phyloP scores from a whole-genome alignment of 192 early-diverging fungal genomes.

The Podila epigama region DNA sequence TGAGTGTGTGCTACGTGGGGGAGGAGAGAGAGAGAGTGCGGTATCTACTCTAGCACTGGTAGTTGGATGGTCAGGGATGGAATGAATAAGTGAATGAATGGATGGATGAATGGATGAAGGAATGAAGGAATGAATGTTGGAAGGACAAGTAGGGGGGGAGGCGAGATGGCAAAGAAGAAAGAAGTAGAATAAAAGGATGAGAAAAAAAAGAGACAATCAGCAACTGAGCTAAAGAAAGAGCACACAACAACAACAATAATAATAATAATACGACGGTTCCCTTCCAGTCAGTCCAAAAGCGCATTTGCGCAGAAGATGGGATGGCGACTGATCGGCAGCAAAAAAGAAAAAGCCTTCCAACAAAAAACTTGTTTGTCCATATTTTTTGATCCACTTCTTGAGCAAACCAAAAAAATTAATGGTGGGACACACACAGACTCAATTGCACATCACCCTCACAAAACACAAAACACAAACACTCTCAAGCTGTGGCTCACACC shows the following conservation, averaged over 20 bases:
- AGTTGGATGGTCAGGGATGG: not conserved
- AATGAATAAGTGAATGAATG: not conserved
- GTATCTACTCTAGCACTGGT: too few species aligned
- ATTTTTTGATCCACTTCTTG: too few species aligned
- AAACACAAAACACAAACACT: not conserved
- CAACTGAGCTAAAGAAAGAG: too few species aligned
- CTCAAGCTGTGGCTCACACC: too few species aligned
- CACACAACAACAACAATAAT: too few species aligned
- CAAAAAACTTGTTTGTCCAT: not conserved
- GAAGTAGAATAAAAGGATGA: not conserved
- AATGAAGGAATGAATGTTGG: not conserved
- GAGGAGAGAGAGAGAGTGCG: not conserved
- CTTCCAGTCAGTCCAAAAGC: too few species aligned
- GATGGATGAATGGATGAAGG: not conserved
- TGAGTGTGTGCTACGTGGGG: not conserved
- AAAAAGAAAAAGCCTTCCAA: not conserved
- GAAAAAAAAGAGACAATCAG: not conserved
- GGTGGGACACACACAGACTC: not conserved
- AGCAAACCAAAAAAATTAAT: not conserved
- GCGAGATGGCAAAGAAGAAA: not conserved
- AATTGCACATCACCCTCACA: not conserved
- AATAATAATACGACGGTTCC: too few species aligned
- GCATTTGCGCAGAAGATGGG: too few species aligned
- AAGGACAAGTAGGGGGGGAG: too few species aligned
- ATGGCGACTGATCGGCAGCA: not conserved